A percentile compares a stretch with the other conserved stretches of the same genome.
Conservation (phyloP, 169 alveolate species). For the Cyclospora cayetanensis region DNA sequence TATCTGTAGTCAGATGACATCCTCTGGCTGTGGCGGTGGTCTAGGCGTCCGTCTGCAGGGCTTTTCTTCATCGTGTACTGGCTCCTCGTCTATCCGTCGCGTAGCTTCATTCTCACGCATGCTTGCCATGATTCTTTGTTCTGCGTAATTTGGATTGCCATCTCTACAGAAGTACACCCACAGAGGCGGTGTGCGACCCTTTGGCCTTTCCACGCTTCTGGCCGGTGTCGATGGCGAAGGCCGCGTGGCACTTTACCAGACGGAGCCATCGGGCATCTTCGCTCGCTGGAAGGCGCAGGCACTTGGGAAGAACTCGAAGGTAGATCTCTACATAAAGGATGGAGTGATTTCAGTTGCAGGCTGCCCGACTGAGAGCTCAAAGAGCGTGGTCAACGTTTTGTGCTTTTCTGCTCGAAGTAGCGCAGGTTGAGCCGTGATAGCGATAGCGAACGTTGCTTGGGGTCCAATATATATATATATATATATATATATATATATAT, state of each 20-base stretch:
- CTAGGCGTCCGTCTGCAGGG: no score
- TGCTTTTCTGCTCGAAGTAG: slow-evolving; percentile 47
- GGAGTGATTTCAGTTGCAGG: no score
- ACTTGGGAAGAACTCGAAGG: slow-evolving; percentile 96
- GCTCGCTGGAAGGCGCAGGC: slow-evolving; percentile 98
- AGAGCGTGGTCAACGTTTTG: no score
- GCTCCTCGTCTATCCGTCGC: no score
- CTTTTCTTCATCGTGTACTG: no score
- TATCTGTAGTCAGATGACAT: no score
- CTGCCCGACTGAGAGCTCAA: no score
- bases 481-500: not conserved
- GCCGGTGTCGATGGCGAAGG: slow-evolving; percentile 87
- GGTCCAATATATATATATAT: not conserved
- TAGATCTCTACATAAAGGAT: not conserved
- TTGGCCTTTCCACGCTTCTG: slow-evolving; percentile 96
- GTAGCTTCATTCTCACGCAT: no score
- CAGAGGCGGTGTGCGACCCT: slow-evolving; percentile 99
- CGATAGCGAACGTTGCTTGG: slow-evolving; percentile 34
- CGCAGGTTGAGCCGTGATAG: not conserved
- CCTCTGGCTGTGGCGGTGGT: no score
- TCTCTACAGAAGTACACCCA: slow-evolving; percentile 92
- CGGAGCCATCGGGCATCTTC: slow-evolving; percentile 99
- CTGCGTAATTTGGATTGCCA: no score
- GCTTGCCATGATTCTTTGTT: no score
- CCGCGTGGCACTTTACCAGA: slow-evolving; percentile 85